Percentiles rank a stretch among this genome's conserved stretches.
phyloP scores from a whole-genome alignment of 148 eudicot species.

The Cornus kousa region DNA sequence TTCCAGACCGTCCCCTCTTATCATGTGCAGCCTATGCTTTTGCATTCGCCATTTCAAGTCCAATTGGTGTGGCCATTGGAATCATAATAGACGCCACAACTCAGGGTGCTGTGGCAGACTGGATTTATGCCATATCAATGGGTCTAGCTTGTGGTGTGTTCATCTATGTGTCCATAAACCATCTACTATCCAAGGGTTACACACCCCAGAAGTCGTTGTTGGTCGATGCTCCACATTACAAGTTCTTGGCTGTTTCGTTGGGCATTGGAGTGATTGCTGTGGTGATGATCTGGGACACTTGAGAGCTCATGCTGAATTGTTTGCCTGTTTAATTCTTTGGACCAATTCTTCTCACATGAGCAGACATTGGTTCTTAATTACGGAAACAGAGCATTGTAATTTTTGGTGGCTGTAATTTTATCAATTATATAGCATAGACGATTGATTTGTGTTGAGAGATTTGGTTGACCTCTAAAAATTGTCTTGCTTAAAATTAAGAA shows the following conservation, averaged over 20 bases:
- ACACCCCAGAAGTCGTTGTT: conserved; percentile 19
- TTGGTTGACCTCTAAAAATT: no score
- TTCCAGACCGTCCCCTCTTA: conserved; percentile 53
- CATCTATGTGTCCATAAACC: conserved; percentile 60
- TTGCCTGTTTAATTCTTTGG: not conserved
- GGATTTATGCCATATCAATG: conserved; percentile 68
- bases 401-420: no score
- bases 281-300: conserved; percentile 77
- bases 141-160: conserved; percentile 67
- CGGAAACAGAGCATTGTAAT: no score
- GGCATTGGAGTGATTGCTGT: conserved; percentile 66
- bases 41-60: conserved; percentile 66
- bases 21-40: conserved; percentile 56
- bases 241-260: conserved; percentile 45
- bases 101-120: conserved; percentile 53
- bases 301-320: conserved; percentile 2
- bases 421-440: no score
- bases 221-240: conserved; percentile 38
- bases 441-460: no score
- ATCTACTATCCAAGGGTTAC: conserved; percentile 55
- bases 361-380: not conserved
- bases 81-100: conserved; percentile 54
- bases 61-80: conserved; percentile 61
- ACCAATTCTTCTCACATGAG: not conserved
- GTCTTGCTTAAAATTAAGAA: no score